phyloP scores from a whole-genome alignment of 1,284 basidiomycete genomes.

The Microbotryum intermedium region DNA sequence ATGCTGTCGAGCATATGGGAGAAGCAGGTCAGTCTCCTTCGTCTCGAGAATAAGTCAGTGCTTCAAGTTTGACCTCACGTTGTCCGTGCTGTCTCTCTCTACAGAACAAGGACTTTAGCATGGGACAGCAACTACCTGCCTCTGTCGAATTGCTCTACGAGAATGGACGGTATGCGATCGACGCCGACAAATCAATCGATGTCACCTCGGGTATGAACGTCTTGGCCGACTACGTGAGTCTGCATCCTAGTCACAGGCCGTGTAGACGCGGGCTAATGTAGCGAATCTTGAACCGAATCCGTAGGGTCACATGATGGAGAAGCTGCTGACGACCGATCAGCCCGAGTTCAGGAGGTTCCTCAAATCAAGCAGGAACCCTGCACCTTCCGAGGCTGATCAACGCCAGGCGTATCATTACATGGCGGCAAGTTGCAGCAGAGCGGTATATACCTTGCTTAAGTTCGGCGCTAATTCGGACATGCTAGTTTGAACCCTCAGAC shows the following conservation, averaged over 20 bases:
- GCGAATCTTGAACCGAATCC: constrained; percentile 24
- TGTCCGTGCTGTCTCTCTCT: not conserved
- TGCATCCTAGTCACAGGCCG: not conserved
- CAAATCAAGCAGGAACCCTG: constrained; percentile 42
- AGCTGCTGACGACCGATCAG: constrained; percentile 64
- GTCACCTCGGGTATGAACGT: constrained; percentile 55
- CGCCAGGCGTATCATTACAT: constrained; percentile 69
- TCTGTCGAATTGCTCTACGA: constrained; percentile 55
- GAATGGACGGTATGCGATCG: constrained; percentile 64
- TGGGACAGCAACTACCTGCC: constrained; percentile 70
- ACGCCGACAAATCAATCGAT: constrained; percentile 54
- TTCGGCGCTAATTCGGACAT: not conserved
- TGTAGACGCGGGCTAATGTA: constrained; percentile 1
- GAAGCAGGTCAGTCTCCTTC: not conserved
- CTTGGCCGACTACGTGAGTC: constrained; percentile 19
- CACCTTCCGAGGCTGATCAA: constrained; percentile 37
- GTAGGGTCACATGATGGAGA: constrained; percentile 81
- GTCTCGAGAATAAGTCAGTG: not conserved
- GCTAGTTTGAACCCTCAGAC: constrained; percentile 45
- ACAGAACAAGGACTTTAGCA: constrained; percentile 60
- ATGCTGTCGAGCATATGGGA: constrained; percentile 31
- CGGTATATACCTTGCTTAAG: too few species aligned
- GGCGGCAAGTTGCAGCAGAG: constrained; percentile 47
- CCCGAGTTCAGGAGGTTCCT: constrained; percentile 59
- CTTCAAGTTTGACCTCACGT: not conserved